These are phyloP conservation scores for Wickerhamomyces bovis DNA, from an alignment of 805 yeast species.

Conservation along the genomic window DNA sequence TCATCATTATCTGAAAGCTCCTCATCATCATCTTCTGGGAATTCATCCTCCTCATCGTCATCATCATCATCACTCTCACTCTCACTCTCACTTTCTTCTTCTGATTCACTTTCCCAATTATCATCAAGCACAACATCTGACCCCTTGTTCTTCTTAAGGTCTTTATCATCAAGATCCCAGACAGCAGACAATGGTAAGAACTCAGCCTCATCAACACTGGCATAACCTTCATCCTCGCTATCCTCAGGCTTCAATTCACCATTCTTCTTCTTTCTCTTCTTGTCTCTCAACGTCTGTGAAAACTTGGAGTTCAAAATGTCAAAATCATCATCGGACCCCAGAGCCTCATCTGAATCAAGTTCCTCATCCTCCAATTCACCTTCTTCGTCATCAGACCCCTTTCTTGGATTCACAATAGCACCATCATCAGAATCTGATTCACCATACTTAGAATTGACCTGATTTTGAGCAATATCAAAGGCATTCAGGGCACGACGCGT, in stretches of 20 bases:
- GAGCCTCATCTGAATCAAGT: slow-evolving; percentile 80
- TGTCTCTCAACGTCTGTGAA: slow-evolving; percentile 64
- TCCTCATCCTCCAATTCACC: slow-evolving; percentile 54
- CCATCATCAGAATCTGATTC: slow-evolving; percentile 30
- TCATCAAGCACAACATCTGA: slow-evolving; percentile 17
- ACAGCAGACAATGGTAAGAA: slow-evolving; percentile 77
- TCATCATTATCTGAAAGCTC: slow-evolving; percentile 32
- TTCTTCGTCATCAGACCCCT: slow-evolving; percentile 24
- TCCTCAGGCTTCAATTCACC: slow-evolving; percentile 36
- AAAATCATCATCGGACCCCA: slow-evolving; percentile 74
- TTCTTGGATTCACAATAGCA: slow-evolving; percentile 33
- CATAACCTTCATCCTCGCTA: slow-evolving; percentile 49
- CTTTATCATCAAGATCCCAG: slow-evolving; percentile 76
- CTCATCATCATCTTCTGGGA: slow-evolving; percentile 38
- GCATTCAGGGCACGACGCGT: slow-evolving; percentile 41
- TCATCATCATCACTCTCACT: slow-evolving; percentile 22
- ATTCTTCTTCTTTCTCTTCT: slow-evolving; percentile 26
- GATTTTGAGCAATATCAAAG: slow-evolving; percentile 37
- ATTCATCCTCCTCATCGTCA: slow-evolving; percentile 36
- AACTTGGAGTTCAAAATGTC: slow-evolving; percentile 59
- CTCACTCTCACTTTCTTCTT: slow-evolving; percentile 20
- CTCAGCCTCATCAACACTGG: slow-evolving; percentile 70
- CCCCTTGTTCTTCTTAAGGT: slow-evolving; percentile 27
- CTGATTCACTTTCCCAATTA: slow-evolving; percentile 22
- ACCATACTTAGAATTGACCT: slow-evolving; percentile 20